These are phyloP conservation scores for Exophiala calicioides DNA, from an alignment of 2,329 filamentous ascomycete species.

Conservation along the genomic window DNA sequence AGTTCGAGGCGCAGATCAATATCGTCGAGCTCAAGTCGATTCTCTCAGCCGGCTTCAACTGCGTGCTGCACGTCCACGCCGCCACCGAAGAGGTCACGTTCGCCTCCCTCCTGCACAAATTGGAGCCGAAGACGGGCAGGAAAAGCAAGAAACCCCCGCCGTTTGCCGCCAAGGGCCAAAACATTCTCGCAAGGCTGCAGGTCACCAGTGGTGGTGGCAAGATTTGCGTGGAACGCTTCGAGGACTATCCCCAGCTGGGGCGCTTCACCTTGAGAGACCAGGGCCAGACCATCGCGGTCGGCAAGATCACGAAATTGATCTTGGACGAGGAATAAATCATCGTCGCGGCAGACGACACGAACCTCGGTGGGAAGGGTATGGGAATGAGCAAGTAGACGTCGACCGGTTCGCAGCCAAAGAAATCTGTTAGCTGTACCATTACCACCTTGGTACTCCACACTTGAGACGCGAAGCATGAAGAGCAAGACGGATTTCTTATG, in stretches of 20 bases:
- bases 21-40: conserved; percentile 95
- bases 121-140: conserved; percentile 90
- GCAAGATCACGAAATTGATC: conserved; percentile 94
- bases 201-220: conserved; percentile 80
- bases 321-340: conserved; percentile 39
- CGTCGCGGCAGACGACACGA: neutral
- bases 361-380: no score
- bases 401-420: no score
- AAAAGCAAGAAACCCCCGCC: conserved; percentile 93
- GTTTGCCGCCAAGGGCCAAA: conserved; percentile 76
- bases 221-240: conserved; percentile 91
- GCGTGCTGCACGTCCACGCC: conserved; percentile 94
- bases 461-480: neutral
- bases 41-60: conserved; percentile 92
- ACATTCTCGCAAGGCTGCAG: conserved; percentile 90
- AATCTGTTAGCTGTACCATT: no score
- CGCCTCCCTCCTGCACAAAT: conserved; percentile 79
- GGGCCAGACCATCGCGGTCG: conserved; percentile 99
- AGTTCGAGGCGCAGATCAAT: conserved; percentile 95
- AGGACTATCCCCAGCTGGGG: conserved; percentile 93
- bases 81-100: conserved; percentile 98
- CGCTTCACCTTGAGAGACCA: conserved; percentile 89
- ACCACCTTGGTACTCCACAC: no score
- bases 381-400: no score
- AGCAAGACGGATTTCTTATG: no score